These are phyloP conservation scores for Nicotiana benthamiana DNA, from an alignment of 257 asterid species.

Conservation along the genomic window DNA sequence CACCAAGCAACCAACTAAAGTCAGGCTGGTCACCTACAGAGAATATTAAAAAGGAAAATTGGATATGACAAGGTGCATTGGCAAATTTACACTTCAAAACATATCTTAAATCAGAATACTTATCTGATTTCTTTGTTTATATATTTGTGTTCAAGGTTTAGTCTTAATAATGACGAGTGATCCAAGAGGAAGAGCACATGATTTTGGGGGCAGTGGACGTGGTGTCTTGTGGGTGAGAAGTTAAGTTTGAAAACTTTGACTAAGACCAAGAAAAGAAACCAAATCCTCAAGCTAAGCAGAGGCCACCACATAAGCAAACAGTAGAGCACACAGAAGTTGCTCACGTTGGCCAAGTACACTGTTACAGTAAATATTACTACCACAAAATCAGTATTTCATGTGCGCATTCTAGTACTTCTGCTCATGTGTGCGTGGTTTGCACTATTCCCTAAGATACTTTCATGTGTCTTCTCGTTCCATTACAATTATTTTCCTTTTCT, in stretches of 20 bases:
- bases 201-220: slow-evolving; percentile 8
- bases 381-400: neutral
- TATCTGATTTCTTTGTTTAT: neutral
- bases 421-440: slow-evolving; percentile 24
- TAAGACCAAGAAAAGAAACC: slow-evolving; percentile 39
- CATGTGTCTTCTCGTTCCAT: slow-evolving; percentile 26
- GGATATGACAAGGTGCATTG: no score
- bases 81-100: neutral
- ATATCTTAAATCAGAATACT: neutral
- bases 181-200: slow-evolving; percentile 65
- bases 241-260: slow-evolving; percentile 41
- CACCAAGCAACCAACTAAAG: neutral
- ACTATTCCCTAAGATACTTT: slow-evolving; percentile 37
- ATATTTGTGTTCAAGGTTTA: neutral
- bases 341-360: slow-evolving; percentile 1
- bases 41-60: no score
- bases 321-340: neutral
- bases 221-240: neutral
- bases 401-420: neutral
- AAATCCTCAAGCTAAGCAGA: slow-evolving; percentile 29
- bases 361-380: slow-evolving; percentile 1
- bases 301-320: slow-evolving; percentile 2
- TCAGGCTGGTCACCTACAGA: no score
- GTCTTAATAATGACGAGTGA: slow-evolving; percentile 30
- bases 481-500: slow-evolving; percentile 17